phyloP scores from a whole-genome alignment of 371 early-diverging fungal genomes.

The Gilbertella persicaria region DNA sequence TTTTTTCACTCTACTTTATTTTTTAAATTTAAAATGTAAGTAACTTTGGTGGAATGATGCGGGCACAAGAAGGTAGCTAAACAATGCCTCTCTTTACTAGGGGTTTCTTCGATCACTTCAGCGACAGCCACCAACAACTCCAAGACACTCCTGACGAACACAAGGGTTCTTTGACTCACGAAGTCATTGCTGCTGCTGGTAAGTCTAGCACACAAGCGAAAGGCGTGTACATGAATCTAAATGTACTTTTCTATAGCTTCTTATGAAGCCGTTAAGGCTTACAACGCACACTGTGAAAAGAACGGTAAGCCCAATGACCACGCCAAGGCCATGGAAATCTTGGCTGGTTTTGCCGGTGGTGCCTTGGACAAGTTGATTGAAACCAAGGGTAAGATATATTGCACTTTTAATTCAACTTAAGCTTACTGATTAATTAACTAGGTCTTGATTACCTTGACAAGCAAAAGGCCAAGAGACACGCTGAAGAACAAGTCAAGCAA shows the following conservation, averaged over 20 bases:
- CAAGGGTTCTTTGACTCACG: slow-evolving; percentile 51
- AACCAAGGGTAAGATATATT: too few relatives aligned
- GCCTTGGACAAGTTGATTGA: slow-evolving; percentile 54
- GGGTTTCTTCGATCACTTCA: slow-evolving; percentile 43
- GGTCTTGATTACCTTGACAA: slow-evolving; percentile 50
- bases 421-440: too few relatives aligned
- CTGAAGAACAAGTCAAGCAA: slow-evolving; percentile 34
- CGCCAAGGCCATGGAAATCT: slow-evolving; percentile 49
- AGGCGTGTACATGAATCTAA: neutral
- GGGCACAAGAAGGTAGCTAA: too few relatives aligned
- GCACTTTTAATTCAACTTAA: too few relatives aligned
- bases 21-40: slow-evolving; percentile 1
- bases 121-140: slow-evolving; percentile 29
- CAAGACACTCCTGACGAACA: slow-evolving; percentile 26
- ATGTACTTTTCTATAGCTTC: slow-evolving; percentile 21
- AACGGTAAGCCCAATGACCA: slow-evolving; percentile 50
- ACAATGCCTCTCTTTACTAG: slow-evolving; percentile 10
- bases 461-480: slow-evolving; percentile 45
- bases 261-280: slow-evolving; percentile 50
- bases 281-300: slow-evolving; percentile 47
- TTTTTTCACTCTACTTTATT: neutral
- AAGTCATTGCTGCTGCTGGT: slow-evolving; percentile 58
- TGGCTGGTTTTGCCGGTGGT: slow-evolving; percentile 56
- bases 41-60: neutral
- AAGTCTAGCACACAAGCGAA: slow-evolving; percentile 1